Evolutionary conservation across 371 early-diverging fungal species (phyloP), one percentile per base, ranked within the genome.

Genomic region (Enterospora canceri): DNA sequence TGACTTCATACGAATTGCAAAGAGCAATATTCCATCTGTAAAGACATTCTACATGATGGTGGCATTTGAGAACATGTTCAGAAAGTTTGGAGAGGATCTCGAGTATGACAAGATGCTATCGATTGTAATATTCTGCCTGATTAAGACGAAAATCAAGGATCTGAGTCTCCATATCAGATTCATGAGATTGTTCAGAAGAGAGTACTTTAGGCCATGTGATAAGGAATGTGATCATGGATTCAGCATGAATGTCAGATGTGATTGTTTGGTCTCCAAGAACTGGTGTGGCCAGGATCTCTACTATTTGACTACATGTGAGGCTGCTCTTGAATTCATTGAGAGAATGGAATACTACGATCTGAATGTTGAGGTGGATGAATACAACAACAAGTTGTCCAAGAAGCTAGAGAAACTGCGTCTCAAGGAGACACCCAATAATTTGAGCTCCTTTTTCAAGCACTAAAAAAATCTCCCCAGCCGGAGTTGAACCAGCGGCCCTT

Each of bases 401-500:
- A 30, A 50, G 28, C 32, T 70, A 28, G 33, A 69, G 31, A 26
- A 56, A 0, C 34, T 68, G 8, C 8, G 23, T 31, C 12, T 58
- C 18, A 58, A 58, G 12, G 12, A 28, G 4, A n/a, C 18, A n/a
- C 8, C 8, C 16, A 60, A 21, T 29, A 12, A 4, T 62, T 16
- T 54, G 5, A 5, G 12, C 19, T 29, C 16, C 15, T 19, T 60
- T 19, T 58, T 62, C 15, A 51, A 65, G n/a, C 40, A 32, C 2
- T 55, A 62, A 34, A 30, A 12, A 54, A 72, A 67, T 75, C 78
- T 77, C 78, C 74, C 67, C 71, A 68, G 74, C 70, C 68, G 75
- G 78, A 75, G 72, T 75, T 73, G 78, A 77, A 77, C 78, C 78
- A 70, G 66, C 74, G 78, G 62, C 78, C 78, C 59, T 60, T 60